These are phyloP conservation scores for Trichomonascus vanleenenianus DNA, from an alignment of 805 yeast species.

Conservation along the genomic window DNA sequence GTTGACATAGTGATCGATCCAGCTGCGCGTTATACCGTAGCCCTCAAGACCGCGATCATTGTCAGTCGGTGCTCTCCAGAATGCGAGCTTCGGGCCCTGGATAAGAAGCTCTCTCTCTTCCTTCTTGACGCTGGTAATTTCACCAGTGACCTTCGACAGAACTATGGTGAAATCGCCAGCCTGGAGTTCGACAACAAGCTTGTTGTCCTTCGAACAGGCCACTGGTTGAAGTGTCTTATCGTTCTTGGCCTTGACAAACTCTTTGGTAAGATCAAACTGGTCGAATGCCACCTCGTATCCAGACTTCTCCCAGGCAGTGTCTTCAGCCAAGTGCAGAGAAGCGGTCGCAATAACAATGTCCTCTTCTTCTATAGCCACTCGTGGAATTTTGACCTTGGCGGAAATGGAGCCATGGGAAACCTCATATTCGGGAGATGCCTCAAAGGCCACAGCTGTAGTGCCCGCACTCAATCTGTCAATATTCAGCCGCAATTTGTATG, in stretches of 20 bases:
- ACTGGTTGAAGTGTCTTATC: background rate
- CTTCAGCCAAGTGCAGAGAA: conserved; percentile 4
- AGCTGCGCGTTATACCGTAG: conserved; percentile 22
- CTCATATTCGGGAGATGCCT: background rate
- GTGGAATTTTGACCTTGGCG: background rate
- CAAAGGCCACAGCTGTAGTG: background rate
- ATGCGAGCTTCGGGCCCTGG: conserved; percentile 9
- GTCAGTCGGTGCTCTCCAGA: conserved; percentile 30
- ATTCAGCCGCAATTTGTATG: background rate
- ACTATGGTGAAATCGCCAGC: background rate
- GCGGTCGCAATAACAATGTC: conserved; percentile 9
- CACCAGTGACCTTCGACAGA: conserved; percentile 8
- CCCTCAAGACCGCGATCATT: conserved; percentile 25
- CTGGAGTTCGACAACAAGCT: background rate
- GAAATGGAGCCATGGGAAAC: background rate
- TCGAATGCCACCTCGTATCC: conserved; percentile 26
- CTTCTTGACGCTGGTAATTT: conserved; percentile 3
- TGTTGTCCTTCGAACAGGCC: background rate
- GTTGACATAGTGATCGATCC: conserved; percentile 26
- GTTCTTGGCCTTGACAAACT: background rate
- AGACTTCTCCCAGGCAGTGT: conserved; percentile 14
- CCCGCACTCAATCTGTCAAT: background rate
- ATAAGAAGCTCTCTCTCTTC: conserved; percentile 7
- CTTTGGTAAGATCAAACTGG: conserved; percentile 12
- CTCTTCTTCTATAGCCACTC: background rate